Base-by-base conservation (phyloP, 805 yeast genomes). In the Candida sphagnicola region DNA sequence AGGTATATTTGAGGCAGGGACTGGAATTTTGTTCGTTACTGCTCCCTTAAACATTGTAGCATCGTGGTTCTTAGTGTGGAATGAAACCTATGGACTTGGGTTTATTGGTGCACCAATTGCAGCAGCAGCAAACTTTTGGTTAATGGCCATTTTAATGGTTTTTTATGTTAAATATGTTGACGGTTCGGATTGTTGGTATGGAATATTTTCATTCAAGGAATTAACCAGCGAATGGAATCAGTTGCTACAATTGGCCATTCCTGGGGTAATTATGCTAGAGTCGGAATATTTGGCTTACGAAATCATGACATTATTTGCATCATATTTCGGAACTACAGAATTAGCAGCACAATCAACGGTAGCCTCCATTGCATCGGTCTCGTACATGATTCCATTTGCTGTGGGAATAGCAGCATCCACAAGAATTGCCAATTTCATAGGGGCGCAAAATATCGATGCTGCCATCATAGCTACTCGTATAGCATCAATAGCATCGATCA, bases 111-210 rank as follows among this genome's bases (percentile, higher is more conserved):
- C 74, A 1, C 71, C 74, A 2, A 56, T 67, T 6, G 72, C 73
- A 13, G 56, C 71, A 2, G 65, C 61, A 2, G 50, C 67, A 38
- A 69, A 69, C 41, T 69, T 66, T 46, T 69, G 70, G 67, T 37
- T 65, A 33, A 67, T 67, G 72, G 55, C 54, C 12, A 13, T 62
- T 4, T 47, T 69, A 26, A 48, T 69, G 28, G 54, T 67, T 3
- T 37, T 65, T 23, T 68, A 68, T 46, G 69, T 61, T 26, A 37
- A 67, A 0, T 73, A 65, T 43, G 57, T 82, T 28, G 86, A 83
- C 48, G 91, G 90, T 1, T 59, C 57, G 19, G 72, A 75, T 48
- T 85, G 91, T 50, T 84, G 91, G 91, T 74, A 65, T 44, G 91
- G 91, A 0, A 21, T 67, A 4, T 56, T 55, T 15, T 66, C 77